Conservation (phyloP, 2,329 filamentous ascomycete species). For the Zasmidium angulare region DNA sequence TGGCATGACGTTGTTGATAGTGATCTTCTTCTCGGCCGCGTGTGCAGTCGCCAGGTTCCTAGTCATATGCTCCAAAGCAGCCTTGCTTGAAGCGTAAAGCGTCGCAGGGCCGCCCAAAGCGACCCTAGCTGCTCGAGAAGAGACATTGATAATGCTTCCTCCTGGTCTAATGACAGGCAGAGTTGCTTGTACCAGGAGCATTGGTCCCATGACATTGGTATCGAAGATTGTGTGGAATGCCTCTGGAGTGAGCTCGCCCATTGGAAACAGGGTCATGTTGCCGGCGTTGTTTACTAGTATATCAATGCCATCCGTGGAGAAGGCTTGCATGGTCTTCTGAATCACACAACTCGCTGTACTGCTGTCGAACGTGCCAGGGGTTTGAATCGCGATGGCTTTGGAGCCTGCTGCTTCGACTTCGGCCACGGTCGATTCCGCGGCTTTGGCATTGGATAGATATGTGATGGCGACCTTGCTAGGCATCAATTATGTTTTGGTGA, state of each 20-base stretch:
- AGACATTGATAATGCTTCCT: conserved; percentile 60
- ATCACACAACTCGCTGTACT: conserved; percentile 6
- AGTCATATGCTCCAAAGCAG: conserved; percentile 61
- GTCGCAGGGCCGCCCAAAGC: conserved; percentile 45
- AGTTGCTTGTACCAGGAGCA: conserved; percentile 55
- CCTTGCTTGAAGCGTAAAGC: conserved; percentile 59
- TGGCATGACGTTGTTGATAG: conserved; percentile 62
- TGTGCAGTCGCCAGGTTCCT: conserved; percentile 60
- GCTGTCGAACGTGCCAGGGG: background rate
- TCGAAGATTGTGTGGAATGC: conserved; percentile 57
- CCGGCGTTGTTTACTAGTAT: conserved; percentile 45
- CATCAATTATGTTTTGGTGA: background rate
- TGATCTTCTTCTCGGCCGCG: conserved; percentile 52
- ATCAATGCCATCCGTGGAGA: conserved; percentile 35
- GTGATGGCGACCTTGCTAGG: conserved; percentile 37
- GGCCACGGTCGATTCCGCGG: conserved; percentile 17
- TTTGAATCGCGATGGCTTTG: conserved; percentile 39
- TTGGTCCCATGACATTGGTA: conserved; percentile 56
- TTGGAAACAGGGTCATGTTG: background rate
- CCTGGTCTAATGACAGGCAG: conserved; percentile 51
- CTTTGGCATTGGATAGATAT: conserved; percentile 27
- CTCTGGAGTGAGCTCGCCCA: conserved; percentile 38
- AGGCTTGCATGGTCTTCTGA: conserved; percentile 6
- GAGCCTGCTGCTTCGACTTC: conserved; percentile 32
- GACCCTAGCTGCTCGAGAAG: conserved; percentile 51